Conservation (phyloP, 2,329 filamentous ascomycete genomes). For the Helotiales sp. region DNA sequence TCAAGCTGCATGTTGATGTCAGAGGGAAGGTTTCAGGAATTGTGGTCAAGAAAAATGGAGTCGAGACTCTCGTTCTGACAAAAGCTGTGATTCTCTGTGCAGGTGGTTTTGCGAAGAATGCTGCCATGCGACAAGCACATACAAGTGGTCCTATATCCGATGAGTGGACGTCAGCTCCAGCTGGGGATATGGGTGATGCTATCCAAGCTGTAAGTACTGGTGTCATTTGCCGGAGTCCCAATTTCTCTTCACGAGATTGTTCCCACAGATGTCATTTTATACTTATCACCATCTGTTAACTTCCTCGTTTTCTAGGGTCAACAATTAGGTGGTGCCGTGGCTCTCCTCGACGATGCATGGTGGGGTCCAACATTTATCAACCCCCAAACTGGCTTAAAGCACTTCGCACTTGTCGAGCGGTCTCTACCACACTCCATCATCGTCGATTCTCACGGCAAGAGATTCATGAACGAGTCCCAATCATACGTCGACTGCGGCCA, state of each 20-base stretch:
- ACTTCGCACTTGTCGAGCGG: conserved; percentile 41
- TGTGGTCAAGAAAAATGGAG: conserved; percentile 36
- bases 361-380: conserved; percentile 44
- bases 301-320: conserved; percentile 19
- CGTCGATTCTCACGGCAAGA: conserved; percentile 42
- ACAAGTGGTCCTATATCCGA: conserved; percentile 30
- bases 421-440: conserved; percentile 45
- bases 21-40: conserved; percentile 40
- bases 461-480: conserved; percentile 46
- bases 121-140: conserved; percentile 40
- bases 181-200: conserved; percentile 32
- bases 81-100: conserved; percentile 44
- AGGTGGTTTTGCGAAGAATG: conserved; percentile 46
- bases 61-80: conserved; percentile 35
- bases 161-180: conserved; percentile 39
- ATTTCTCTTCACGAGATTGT: no score
- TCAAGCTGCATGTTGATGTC: conserved; percentile 13
- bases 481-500: conserved; percentile 42
- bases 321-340: conserved; percentile 40
- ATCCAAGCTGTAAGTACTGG: conserved; percentile 34
- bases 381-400: conserved; percentile 30
- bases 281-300: neutral
- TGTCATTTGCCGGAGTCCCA: neutral
- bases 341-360: conserved; percentile 45
- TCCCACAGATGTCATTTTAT: no score